These are phyloP conservation scores for Mycosarcoma maydis DNA, from an alignment of 1,284 basidiomycete species.

Conservation along the genomic window DNA sequence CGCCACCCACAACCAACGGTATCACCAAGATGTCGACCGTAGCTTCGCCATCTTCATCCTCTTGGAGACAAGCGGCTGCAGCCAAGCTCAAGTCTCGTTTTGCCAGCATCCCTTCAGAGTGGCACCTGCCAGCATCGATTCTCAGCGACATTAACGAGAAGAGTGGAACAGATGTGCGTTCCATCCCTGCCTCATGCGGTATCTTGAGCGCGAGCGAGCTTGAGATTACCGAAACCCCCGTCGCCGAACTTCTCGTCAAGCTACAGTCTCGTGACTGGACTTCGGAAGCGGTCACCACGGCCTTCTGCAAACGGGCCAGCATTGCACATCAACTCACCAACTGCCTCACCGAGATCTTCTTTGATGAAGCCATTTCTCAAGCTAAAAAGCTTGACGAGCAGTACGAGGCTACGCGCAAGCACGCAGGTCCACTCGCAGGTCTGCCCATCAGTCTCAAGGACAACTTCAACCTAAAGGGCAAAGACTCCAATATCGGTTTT, in stretches of 20 bases:
- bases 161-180: constrained; percentile 28
- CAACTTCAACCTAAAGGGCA: constrained; percentile 46
- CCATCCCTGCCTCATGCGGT: constrained; percentile 27
- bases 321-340: constrained; percentile 53
- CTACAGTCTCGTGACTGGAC: constrained; percentile 26
- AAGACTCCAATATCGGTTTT: constrained; percentile 40
- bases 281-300: constrained; percentile 30
- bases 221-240: constrained; percentile 31
- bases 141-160: constrained; percentile 6
- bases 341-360: constrained; percentile 48
- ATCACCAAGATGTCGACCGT: constrained; percentile 12
- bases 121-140: constrained; percentile 21
- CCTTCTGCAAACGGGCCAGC: constrained; percentile 50
- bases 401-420: constrained; percentile 7
- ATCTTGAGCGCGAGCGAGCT: constrained; percentile 33
- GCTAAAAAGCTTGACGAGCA: constrained; percentile 27
- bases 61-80: constrained; percentile 32
- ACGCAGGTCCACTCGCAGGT: constrained; percentile 31
- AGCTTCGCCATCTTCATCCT: constrained; percentile 9
- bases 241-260: constrained; percentile 15
- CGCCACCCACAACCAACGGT: constrained; percentile 7
- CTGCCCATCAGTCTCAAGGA: constrained; percentile 43
- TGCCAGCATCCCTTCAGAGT: constrained; percentile 23
- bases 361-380: constrained; percentile 31
- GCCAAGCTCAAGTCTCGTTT: constrained; percentile 35